These are phyloP conservation scores for Kazachstania taianensis DNA, from an alignment of 805 yeast genomes.

Conservation along the genomic window DNA sequence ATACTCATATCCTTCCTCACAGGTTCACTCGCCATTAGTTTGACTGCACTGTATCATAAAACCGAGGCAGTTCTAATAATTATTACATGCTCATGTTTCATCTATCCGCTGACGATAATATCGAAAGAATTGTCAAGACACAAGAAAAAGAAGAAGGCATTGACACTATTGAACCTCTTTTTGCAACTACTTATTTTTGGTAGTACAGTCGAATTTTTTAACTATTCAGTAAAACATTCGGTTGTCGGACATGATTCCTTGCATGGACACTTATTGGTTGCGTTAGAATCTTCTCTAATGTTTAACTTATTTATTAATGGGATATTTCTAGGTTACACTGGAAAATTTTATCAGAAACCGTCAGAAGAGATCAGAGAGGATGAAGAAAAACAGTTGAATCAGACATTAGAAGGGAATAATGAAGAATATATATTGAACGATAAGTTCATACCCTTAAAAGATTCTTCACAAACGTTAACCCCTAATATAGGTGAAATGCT, in stretches of 20 bases:
- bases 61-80: constrained; percentile 16
- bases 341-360: background rate
- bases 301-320: constrained; percentile 18
- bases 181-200: constrained; percentile 15
- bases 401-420: background rate
- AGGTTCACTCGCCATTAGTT: constrained; percentile 18
- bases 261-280: constrained; percentile 11
- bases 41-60: constrained; percentile 12
- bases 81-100: constrained; percentile 17
- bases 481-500: constrained; percentile 18
- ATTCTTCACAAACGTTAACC: constrained; percentile 28
- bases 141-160: background rate
- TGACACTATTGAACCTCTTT: constrained; percentile 1
- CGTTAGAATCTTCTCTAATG: constrained; percentile 14
- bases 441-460: constrained; percentile 22
- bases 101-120: constrained; percentile 11
- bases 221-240: constrained; percentile 8
- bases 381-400: constrained; percentile 2
- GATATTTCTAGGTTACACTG: constrained; percentile 8
- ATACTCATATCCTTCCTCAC: constrained; percentile 11
- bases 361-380: background rate
- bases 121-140: background rate
- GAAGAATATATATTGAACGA: constrained; percentile 4
- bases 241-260: background rate
- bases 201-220: constrained; percentile 15